Evolutionary conservation across 192 early-diverging fungal genomes (phyloP), one percentile per base, ranked within the genome.

Genomic region (Fimicolochytrium jonesii): DNA sequence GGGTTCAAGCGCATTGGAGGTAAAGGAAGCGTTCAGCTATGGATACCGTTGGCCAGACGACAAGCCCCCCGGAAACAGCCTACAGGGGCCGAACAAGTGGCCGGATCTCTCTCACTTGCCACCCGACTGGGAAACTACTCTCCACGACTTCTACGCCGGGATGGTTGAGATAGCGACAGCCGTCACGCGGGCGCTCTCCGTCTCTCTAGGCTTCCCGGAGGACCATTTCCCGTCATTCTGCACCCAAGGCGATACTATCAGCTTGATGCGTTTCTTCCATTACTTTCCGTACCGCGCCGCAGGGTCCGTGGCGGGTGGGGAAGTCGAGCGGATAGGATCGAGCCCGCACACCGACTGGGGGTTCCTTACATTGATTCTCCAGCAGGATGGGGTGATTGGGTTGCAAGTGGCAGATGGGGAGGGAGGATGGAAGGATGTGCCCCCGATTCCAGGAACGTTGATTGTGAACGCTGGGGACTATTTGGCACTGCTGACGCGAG

Each of bases 401-500:
- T 59, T 86, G 22, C 80, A 86, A 35, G 54, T 84, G 9, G 70
- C 50, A 29, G 22, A 59, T 49, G 52, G 69, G 28, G 65, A 73
- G 17, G 71, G 58, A 20, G 37, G 46, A 23, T 84, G 82, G 80
- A 53, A 68, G 5, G 78, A 84, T 29, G 68, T 85, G 17, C 62
- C 74, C 10, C 71, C 78, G 3, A 47, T 71, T 39, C 63, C 69
- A 11, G 74, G 71, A 30, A 75, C 70, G 15, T 69, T 81, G 17
- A 70, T 87, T 36, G 79, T 87, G 58, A 87, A 85, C 47, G 81
- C 72, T 25, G 85, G 85, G 6, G 85, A 87, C 58, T 87, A 82
- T 53, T 56, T 85, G 31, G 79, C 78, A 1, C 67, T 84, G 0
- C 30, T 86, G 30, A 84, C 82, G 5, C 57, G 69, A 17, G 84